Percentiles rank a stretch among this genome's conserved stretches.
Conservation (phyloP, 495 filamentous ascomycete genomes). For the Xeromyces bisporus region DNA sequence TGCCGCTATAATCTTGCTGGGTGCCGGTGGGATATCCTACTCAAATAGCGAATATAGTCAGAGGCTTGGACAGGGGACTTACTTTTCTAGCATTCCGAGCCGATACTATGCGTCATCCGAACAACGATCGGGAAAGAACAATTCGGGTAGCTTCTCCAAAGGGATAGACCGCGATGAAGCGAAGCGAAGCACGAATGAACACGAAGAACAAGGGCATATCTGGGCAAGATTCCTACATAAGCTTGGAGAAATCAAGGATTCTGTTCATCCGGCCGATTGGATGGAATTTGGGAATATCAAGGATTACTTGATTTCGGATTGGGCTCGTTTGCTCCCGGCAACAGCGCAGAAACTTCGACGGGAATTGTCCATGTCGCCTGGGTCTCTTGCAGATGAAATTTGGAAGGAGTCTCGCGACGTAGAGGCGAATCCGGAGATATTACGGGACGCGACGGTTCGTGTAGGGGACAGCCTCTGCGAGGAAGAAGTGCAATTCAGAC, state of each 20-base stretch:
- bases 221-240: conserved; percentile 43
- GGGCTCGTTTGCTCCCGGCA: conserved; percentile 59
- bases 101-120: conserved; percentile 1
- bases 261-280: conserved; percentile 43
- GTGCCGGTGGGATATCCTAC: conserved; percentile 9
- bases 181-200: conserved; percentile 1
- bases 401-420: conserved; percentile 83
- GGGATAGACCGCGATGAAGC: background rate
- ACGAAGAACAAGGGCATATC: conserved; percentile 23
- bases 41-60: conserved; percentile 6
- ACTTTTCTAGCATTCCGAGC: conserved; percentile 3
- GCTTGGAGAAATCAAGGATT: conserved; percentile 33
- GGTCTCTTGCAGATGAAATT: conserved; percentile 78
- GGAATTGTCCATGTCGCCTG: conserved; percentile 72
- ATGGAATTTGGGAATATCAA: conserved; percentile 46
- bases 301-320: conserved; percentile 59
- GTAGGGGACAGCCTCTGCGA: conserved; percentile 67
- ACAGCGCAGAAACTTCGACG: conserved; percentile 71
- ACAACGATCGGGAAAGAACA: too few relatives aligned
- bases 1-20: conserved; percentile 17
- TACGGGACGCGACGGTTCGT: conserved; percentile 60
- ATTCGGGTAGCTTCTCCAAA: background rate
- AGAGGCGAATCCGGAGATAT: conserved; percentile 68
- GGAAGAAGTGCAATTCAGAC: conserved; percentile 60
- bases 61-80: background rate